Conservation (phyloP, 2,329 filamentous ascomycete genomes). For the Aspergillus candidus region DNA sequence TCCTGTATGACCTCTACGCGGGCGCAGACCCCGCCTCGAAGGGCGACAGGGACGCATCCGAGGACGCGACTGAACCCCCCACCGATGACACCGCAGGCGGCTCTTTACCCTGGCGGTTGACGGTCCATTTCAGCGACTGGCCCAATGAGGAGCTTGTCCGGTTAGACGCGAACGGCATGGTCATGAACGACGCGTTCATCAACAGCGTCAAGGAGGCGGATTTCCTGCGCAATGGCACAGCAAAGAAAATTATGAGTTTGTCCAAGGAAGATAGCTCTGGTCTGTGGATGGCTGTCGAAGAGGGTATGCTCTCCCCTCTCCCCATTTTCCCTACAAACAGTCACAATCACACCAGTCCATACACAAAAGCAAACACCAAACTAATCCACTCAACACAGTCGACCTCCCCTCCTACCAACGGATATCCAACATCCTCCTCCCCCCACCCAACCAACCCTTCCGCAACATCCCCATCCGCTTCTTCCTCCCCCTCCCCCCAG, state of each 20-base stretch:
- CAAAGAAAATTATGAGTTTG: conserved; percentile 83
- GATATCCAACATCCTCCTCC: conserved; percentile 70
- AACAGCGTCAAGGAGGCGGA: conserved; percentile 75
- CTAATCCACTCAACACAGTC: conserved; percentile 43
- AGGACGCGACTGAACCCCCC: conserved; percentile 13
- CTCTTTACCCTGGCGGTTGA: conserved; percentile 56
- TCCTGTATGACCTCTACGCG: conserved; percentile 64
- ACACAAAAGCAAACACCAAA: background rate
- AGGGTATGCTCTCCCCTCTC: conserved; percentile 49
- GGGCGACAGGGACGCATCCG: conserved; percentile 5
- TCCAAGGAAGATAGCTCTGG: conserved; percentile 76
- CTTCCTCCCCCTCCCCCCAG: conserved; percentile 68
- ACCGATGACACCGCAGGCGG: conserved; percentile 11
- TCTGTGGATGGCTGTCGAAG: conserved; percentile 73
- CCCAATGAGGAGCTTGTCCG: conserved; percentile 54
- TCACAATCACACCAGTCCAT: background rate
- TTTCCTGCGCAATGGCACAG: conserved; percentile 79
- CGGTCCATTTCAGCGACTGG: conserved; percentile 55
- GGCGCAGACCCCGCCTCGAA: conserved; percentile 45
- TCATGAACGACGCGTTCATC: conserved; percentile 60
- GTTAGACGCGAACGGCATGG: conserved; percentile 50
- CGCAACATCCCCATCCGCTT: conserved; percentile 81
- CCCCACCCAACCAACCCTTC: conserved; percentile 61
- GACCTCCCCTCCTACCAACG: conserved; percentile 66
- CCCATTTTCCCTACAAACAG: too few relatives aligned